phyloP scores from a whole-genome alignment of 768 basidiomycete genomes.

The Leccinum imitatum region DNA sequence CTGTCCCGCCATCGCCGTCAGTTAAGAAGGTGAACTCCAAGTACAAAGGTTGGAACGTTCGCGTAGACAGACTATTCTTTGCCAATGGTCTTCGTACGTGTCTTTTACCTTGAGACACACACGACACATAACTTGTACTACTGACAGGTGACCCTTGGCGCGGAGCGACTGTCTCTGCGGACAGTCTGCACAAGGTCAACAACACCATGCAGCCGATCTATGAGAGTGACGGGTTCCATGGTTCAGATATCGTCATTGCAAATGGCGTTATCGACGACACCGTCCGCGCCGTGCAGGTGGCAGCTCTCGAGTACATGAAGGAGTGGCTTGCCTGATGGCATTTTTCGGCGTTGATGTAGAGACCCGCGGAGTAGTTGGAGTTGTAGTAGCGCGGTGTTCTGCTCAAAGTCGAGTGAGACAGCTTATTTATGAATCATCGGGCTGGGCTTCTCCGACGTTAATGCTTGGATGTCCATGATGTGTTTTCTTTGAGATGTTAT shows the following conservation, averaged over 20 bases:
- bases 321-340: conserved; percentile 44
- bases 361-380: background rate
- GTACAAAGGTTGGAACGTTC: conserved; percentile 67
- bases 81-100: conserved; percentile 64
- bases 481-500: background rate
- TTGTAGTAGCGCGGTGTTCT: background rate
- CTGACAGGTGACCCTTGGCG: conserved; percentile 73
- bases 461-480: background rate
- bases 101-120: background rate
- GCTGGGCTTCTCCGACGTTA: background rate
- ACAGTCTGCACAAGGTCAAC: conserved; percentile 43
- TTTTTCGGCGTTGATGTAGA: background rate
- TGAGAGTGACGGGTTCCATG: conserved; percentile 64
- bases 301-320: conserved; percentile 53
- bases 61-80: conserved; percentile 60
- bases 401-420: background rate
- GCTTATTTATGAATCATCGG: background rate
- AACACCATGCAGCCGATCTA: conserved; percentile 57
- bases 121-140: background rate
- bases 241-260: conserved; percentile 52
- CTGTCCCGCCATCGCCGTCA: conserved; percentile 44
- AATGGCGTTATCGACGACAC: conserved; percentile 49
- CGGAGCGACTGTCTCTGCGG: conserved; percentile 65
- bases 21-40: conserved; percentile 43
- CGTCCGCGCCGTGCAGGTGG: conserved; percentile 51